phyloP scores from a whole-genome alignment of 305 asterid genomes.

The Rubia tinctorum region DNA sequence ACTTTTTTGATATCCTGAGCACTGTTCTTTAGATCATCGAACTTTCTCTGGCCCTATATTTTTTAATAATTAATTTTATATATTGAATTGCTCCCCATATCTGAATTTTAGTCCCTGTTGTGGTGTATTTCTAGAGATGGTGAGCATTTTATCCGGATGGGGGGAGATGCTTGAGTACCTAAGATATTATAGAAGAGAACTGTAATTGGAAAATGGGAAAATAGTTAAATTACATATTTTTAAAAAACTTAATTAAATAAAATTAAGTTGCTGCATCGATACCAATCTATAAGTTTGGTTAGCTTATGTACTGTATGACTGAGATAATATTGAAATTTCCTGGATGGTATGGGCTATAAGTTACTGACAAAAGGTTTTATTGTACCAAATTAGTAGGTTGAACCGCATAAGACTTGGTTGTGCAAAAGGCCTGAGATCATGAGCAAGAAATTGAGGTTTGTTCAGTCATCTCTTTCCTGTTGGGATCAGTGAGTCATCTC shows the following conservation, averaged over 20 bases:
- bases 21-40: background rate
- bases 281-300: constrained; percentile 65
- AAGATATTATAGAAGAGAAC: constrained; percentile 10
- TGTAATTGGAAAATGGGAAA: background rate
- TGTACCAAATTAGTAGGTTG: constrained; percentile 54
- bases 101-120: constrained; percentile 20
- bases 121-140: constrained; percentile 23
- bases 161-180: constrained; percentile 7
- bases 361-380: background rate
- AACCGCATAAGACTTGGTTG: constrained; percentile 87
- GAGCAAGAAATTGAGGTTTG: constrained; percentile 92
- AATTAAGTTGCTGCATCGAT: constrained; percentile 83
- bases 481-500: background rate
- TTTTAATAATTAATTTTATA: constrained; percentile 25
- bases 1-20: background rate
- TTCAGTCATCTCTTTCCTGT: constrained; percentile 20
- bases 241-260: too few species aligned
- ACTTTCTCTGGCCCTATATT: background rate
- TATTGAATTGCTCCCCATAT: constrained; percentile 58
- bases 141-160: constrained; percentile 30
- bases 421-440: constrained; percentile 96
- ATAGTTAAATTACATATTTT: background rate
- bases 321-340: background rate
- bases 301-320: background rate
- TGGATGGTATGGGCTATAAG: background rate